These are phyloP conservation scores for Panicum virgatum DNA, from an alignment of 202 grass and related monocot species.

Conservation along the genomic window DNA sequence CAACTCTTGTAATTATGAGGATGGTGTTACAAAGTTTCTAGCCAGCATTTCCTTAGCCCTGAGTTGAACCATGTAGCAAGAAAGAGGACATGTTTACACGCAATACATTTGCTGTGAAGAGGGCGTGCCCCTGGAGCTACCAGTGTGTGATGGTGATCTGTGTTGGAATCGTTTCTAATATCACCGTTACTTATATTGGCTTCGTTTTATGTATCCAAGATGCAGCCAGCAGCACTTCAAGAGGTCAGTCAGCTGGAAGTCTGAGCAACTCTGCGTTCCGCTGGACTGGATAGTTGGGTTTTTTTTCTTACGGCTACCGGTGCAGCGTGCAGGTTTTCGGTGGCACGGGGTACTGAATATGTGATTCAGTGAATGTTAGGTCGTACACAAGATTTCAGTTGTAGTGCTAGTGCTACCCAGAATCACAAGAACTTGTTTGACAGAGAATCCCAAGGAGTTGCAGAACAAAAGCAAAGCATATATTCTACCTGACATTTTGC, in stretches of 20 bases:
- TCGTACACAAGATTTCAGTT: not conserved
- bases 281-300: not conserved
- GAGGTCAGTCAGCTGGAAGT: not conserved
- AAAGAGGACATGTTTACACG: constrained; percentile 29
- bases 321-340: not conserved
- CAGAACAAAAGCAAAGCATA: not conserved
- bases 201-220: not conserved
- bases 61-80: constrained; percentile 43
- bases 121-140: constrained; percentile 15
- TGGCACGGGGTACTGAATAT: not conserved
- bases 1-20: constrained; percentile 57
- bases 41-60: constrained; percentile 29
- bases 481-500: not conserved
- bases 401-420: not conserved
- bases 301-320: not conserved
- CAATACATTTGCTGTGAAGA: constrained; percentile 31
- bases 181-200: not conserved
- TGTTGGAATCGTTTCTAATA: not conserved
- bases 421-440: not conserved
- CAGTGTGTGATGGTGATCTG: not conserved
- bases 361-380: no score
- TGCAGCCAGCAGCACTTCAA: constrained; percentile 5
- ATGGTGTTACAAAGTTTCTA: constrained; percentile 41
- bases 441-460: not conserved
- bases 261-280: not conserved